A percentile compares a stretch with the other conserved stretches of the same genome.
Conservation (phyloP, 1,284 basidiomycete genomes). For the Austropuccinia psidii region DNA sequence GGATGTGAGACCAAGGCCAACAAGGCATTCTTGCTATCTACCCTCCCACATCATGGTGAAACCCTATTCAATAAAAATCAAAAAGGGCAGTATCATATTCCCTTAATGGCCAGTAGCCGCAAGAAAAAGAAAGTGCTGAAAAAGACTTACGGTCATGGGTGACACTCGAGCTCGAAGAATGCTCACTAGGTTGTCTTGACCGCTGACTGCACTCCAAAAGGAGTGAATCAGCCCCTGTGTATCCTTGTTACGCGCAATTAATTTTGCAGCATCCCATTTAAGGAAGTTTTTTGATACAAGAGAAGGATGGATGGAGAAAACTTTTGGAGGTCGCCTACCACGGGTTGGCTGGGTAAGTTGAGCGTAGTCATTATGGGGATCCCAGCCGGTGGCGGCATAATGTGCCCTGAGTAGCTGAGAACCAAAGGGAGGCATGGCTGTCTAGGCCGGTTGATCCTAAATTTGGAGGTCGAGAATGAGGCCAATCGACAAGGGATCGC, state of each 20-base stretch:
- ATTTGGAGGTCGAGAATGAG: too few species aligned
- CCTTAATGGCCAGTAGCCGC: not conserved
- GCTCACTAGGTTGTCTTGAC: slow-evolving; percentile 14
- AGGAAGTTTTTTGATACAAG: too few species aligned
- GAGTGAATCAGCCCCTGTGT: slow-evolving; percentile 15
- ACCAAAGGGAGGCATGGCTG: slow-evolving; percentile 26
- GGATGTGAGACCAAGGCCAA: slow-evolving; percentile 25
- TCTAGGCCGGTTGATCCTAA: too few species aligned
- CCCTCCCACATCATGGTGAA: slow-evolving; percentile 35
- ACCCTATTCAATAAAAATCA: too few species aligned
- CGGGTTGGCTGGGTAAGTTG: slow-evolving; percentile 32
- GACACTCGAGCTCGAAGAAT: slow-evolving; percentile 18
- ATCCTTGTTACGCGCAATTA: too few species aligned
- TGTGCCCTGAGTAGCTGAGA: slow-evolving; percentile 17
- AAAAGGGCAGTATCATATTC: not conserved
- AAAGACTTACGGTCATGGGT: slow-evolving; percentile 13
- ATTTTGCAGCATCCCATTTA: too few species aligned
- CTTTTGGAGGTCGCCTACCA: too few species aligned
- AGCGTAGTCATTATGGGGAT: slow-evolving; percentile 23
- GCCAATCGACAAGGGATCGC: too few species aligned
- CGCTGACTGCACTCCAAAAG: slow-evolving; percentile 16
- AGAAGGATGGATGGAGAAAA: too few species aligned
- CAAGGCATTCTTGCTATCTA: slow-evolving; percentile 27
- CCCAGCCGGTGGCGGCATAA: slow-evolving; percentile 29
- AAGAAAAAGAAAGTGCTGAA: not conserved